Percentiles rank a stretch among this genome's conserved stretches.
phyloP scores from a whole-genome alignment of 345 rosid species.

The Nasturtium officinale region DNA sequence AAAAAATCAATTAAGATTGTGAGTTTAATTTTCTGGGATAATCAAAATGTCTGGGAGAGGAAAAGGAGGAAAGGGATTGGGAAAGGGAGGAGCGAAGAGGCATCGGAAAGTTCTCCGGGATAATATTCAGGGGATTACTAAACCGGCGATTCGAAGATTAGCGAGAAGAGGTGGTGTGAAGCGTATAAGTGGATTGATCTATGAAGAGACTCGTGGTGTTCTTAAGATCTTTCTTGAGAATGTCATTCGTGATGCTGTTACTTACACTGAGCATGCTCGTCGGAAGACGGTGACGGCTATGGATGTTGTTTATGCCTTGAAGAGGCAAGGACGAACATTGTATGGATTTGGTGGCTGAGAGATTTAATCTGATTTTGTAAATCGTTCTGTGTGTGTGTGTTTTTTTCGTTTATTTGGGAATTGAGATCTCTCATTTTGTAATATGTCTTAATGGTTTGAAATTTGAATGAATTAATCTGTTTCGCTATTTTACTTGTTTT shows the following conservation, averaged over 20 bases:
- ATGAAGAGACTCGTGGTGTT: slow-evolving; percentile 48
- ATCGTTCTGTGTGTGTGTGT: background rate
- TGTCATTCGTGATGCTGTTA: slow-evolving; percentile 49
- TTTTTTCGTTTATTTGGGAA: background rate
- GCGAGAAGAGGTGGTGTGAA: slow-evolving; percentile 53
- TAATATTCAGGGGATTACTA: slow-evolving; percentile 50
- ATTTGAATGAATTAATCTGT: no score
- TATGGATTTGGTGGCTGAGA: slow-evolving; percentile 44
- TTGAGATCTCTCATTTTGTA: background rate
- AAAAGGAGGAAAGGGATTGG: slow-evolving; percentile 53
- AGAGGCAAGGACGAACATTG: slow-evolving; percentile 43
- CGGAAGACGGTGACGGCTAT: slow-evolving; percentile 45
- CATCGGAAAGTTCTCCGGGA: slow-evolving; percentile 51
- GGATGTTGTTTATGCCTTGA: slow-evolving; percentile 47
- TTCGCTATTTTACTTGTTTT: no score
- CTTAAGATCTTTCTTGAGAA: slow-evolving; percentile 48
- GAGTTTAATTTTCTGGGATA: background rate
- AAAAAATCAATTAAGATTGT: background rate
- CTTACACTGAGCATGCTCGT: slow-evolving; percentile 48
- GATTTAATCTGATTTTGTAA: background rate
- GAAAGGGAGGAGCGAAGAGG: slow-evolving; percentile 53
- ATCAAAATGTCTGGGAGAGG: slow-evolving; percentile 48
- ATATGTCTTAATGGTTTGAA: no score
- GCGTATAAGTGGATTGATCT: slow-evolving; percentile 47
- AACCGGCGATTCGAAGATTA: slow-evolving; percentile 47